Base-by-base conservation (phyloP, 805 yeast genomes). In the Zygosaccharomyces lentus region DNA sequence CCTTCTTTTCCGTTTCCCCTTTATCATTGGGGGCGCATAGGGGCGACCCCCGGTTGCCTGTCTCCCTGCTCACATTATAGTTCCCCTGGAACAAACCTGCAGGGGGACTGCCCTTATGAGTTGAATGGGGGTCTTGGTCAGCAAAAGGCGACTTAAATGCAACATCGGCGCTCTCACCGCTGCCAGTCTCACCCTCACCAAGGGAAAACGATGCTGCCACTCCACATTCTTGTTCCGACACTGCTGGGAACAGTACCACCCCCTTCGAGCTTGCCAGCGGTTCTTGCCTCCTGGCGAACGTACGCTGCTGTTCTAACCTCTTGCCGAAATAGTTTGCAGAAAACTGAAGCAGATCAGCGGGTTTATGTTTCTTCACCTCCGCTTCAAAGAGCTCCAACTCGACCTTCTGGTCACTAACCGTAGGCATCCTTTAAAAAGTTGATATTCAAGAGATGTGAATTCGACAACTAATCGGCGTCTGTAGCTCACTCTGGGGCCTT, bases 241-340 rank as follows among this genome's bases (percentile, higher is more conserved):
- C 73, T 47, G 67, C 42, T 8, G 68, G 66, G 36, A 67, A 74
- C 53, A 77, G 64, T 35, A 68, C 72, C 25, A 80, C 66, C 1
- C 83, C 83, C 30, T 77, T 73, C 1, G 75, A 68, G 37, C 64
- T 35, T 10, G 53, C 51, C 24, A 50, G 38, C 15, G 69, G 59
- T 55, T 74, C 76, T 47, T 73, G 76, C n/a, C 63, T 62, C 77
- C 80, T 77, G 40, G 75, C 65, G 31, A 71, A 72, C 24, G 70
- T 58, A 59, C 86, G 73, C 58, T 82, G 86, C 25, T 75, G 73
- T 53, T 80, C 81, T 48, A 85, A 68, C 48, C 82, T 77, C 40
- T 72, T 63, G 58, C 76, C 77, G 69, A 86, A 86, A 65, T 82
- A 83, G 64, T 81, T 77, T 46, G 86, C 83, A 57, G 90, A 82